Percentiles rank a stretch among this genome's conserved stretches.
Conservation (phyloP, 305 asterid species). For the Ilex paraguariensis region DNA sequence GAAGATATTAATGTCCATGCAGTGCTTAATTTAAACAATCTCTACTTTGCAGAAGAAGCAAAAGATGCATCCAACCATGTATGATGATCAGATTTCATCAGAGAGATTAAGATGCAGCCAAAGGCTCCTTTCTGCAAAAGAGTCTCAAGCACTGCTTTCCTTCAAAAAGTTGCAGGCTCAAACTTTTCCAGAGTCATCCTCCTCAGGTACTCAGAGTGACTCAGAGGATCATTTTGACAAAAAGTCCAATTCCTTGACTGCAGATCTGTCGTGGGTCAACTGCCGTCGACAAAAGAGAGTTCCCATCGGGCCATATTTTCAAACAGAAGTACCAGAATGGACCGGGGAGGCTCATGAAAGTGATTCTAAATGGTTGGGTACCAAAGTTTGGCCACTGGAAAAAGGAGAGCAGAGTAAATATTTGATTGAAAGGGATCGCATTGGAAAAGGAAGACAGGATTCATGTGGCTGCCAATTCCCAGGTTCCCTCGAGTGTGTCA, state of each 20-base stretch:
- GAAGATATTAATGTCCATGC: neutral
- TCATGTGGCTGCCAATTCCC: conserved; percentile 55
- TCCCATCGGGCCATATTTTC: conserved; percentile 40
- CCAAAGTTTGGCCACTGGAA: conserved; percentile 58
- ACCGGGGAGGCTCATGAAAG: conserved; percentile 26
- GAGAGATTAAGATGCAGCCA: conserved; percentile 42
- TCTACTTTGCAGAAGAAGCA: conserved; percentile 52
- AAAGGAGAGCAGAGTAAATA: conserved; percentile 25
- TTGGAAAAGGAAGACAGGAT: conserved; percentile 65
- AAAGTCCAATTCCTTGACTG: conserved; percentile 18
- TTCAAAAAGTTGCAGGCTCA: conserved; percentile 17
- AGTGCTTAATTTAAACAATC: neutral
- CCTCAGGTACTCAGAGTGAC: conserved; percentile 27
- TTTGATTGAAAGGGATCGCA: conserved; percentile 59
- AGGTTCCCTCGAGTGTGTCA: conserved; percentile 47
- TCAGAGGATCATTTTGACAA: conserved; percentile 9
- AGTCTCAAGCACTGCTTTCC: conserved; percentile 2
- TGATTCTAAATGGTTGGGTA: conserved; percentile 61
- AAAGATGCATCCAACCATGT: conserved; percentile 78
- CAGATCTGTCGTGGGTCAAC: conserved; percentile 25
- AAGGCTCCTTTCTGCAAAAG: conserved; percentile 35
- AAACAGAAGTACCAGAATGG: conserved; percentile 56
- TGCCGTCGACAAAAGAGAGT: conserved; percentile 24
- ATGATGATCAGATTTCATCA: conserved; percentile 35
- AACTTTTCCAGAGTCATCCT: conserved; percentile 18